phyloP scores from a whole-genome alignment of 305 asterid genomes.

The Solanum hybrid region DNA sequence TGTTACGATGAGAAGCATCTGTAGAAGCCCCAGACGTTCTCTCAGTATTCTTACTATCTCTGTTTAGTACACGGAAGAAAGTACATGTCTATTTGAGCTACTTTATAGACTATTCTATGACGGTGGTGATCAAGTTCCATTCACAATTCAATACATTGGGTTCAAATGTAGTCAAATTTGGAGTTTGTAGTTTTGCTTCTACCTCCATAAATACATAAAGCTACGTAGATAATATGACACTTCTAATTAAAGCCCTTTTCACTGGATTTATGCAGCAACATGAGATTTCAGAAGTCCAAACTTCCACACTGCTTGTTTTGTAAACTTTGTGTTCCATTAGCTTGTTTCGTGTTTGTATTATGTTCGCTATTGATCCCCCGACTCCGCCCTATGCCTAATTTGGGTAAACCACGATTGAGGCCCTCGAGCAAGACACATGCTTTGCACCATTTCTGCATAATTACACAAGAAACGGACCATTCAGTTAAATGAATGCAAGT shows the following conservation, averaged over 20 bases:
- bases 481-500: background rate
- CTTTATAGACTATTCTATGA: background rate
- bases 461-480: background rate
- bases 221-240: background rate
- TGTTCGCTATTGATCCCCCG: slow-evolving; percentile 36
- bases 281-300: slow-evolving; percentile 44
- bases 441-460: slow-evolving; percentile 85
- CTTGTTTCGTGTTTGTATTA: slow-evolving; percentile 20
- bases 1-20: no score
- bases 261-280: background rate
- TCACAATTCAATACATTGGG: background rate
- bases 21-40: no score
- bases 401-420: slow-evolving; percentile 85
- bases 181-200: background rate
- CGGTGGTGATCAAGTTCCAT: background rate
- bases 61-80: background rate
- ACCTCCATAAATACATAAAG: no score
- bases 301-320: slow-evolving; percentile 76
- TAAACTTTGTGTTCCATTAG: slow-evolving; percentile 37
- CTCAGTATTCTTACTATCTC: background rate
- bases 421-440: slow-evolving; percentile 91
- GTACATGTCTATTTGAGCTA: background rate
- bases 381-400: slow-evolving; percentile 70
- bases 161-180: background rate
- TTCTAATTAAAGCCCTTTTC: background rate